These are phyloP conservation scores for Phoenix roebelenii DNA, from an alignment of 176 grass and related monocot genomes.

Conservation along the genomic window DNA sequence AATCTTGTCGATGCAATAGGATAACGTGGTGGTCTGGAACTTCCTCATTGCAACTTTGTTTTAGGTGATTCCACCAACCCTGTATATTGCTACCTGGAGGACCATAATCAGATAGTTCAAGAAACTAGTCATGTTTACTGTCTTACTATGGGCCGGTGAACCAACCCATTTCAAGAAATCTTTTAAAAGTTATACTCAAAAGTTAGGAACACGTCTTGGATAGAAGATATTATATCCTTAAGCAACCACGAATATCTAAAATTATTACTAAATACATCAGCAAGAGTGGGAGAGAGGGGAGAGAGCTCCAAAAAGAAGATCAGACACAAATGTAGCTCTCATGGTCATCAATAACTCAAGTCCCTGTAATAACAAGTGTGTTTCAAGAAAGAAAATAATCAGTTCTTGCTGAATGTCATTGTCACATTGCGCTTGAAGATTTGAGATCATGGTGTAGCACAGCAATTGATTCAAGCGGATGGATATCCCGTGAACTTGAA, in stretches of 20 bases:
- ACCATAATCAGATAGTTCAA: too few species aligned
- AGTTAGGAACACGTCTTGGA: not conserved
- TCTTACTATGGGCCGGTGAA: not conserved
- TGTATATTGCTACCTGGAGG: too few species aligned
- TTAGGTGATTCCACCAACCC: too few species aligned
- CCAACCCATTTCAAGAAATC: not conserved
- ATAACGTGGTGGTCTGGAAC: too few species aligned
- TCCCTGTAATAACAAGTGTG: not conserved
- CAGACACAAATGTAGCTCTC: not conserved
- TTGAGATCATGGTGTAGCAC: not conserved
- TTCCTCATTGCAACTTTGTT: too few species aligned
- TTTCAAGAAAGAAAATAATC: not conserved
- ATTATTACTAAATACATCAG: not conserved
- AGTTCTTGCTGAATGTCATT: not conserved
- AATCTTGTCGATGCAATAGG: too few species aligned
- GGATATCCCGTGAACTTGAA: too few species aligned
- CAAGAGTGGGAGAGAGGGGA: too few species aligned
- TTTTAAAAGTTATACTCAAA: not conserved
- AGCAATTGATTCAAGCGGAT: too few species aligned
- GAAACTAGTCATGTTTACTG: too few species aligned
- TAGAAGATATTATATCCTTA: not conserved
- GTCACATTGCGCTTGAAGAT: not conserved
- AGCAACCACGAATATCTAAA: not conserved
- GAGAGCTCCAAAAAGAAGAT: not conserved
- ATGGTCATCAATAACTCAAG: not conserved